Conservation (phyloP, 2,329 filamentous ascomycete genomes). For the Sclerotinia spermophila region DNA sequence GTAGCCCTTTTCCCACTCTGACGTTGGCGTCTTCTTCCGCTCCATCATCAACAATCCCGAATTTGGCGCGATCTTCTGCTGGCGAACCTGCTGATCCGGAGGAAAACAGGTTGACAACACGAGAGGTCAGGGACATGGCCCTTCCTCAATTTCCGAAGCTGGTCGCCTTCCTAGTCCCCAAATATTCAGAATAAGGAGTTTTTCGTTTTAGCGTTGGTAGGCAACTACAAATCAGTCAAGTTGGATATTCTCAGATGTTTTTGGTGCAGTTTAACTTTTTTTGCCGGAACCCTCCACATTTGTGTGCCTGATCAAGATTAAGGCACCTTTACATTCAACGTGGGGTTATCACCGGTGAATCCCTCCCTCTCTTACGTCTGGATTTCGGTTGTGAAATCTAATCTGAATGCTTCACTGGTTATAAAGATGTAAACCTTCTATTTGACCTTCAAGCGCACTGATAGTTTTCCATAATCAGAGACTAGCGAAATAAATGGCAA, state of each 20-base stretch:
- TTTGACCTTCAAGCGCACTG: too few relatives aligned
- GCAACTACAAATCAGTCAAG: conserved; percentile 1
- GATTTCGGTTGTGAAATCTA: background rate
- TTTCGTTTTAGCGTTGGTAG: background rate
- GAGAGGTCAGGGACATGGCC: conserved; percentile 57
- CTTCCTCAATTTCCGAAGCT: conserved; percentile 33
- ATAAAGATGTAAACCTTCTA: background rate
- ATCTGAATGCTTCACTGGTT: background rate
- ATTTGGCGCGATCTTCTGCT: conserved; percentile 30
- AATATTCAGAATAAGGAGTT: background rate
- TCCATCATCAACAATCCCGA: conserved; percentile 39
- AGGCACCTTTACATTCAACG: conserved; percentile 1
- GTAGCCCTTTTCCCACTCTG: conserved; percentile 29
- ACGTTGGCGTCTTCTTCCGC: conserved; percentile 35
- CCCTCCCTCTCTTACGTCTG: background rate
- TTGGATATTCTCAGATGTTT: conserved; percentile 5
- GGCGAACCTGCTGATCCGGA: conserved; percentile 33
- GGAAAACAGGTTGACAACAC: conserved; percentile 51
- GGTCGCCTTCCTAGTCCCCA: conserved; percentile 8
- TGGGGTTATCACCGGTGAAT: background rate
- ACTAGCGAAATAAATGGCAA: too few relatives aligned
- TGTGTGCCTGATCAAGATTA: conserved; percentile 5
- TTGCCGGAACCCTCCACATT: conserved; percentile 18
- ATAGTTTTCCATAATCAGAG: too few relatives aligned
- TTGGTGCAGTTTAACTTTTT: conserved; percentile 15